phyloP scores from a whole-genome alignment of 208 protist species.

The Acanthamoeba quina region DNA sequence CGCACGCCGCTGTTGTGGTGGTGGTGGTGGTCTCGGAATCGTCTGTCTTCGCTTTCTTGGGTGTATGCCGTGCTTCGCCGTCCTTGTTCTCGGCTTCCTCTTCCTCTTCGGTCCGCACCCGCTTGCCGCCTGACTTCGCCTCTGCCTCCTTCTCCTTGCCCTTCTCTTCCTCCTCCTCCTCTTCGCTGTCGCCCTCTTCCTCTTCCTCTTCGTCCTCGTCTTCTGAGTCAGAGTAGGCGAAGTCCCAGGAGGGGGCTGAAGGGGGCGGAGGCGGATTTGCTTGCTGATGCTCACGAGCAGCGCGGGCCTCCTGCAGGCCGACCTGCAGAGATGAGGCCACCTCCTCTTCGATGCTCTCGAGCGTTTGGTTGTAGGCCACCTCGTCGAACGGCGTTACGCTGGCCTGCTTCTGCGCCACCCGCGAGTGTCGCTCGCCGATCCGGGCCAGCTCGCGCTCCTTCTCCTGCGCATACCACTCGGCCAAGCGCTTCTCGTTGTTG shows the following conservation, averaged over 20 bases:
- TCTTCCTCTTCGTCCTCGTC: no score
- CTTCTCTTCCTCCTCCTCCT: conserved; percentile 35
- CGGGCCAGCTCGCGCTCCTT: neutral
- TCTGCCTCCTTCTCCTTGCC: conserved; percentile 13
- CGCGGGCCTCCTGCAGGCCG: conserved; percentile 15
- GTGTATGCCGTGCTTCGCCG: neutral
- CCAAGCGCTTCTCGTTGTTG: conserved; percentile 28
- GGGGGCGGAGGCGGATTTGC: neutral
- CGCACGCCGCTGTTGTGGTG: neutral
- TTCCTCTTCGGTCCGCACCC: neutral
- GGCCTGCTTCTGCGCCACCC: neutral
- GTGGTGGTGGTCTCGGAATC: neutral
- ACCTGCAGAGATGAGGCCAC: conserved; percentile 32
- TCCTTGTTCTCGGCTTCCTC: neutral
- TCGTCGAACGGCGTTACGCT: conserved; percentile 12
- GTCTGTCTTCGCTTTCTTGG: conserved; percentile 9
- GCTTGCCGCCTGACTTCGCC: neutral
- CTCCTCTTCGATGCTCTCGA: conserved; percentile 43
- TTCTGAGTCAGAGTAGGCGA: neutral
- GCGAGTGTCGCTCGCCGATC: conserved; percentile 21
- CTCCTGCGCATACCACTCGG: conserved; percentile 40
- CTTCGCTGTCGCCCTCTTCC: neutral
- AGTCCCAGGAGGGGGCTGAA: neutral
- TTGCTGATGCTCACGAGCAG: neutral
- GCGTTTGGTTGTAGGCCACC: neutral